A percentile compares a stretch with the other conserved stretches of the same genome.
Evolutionary conservation across 176 grass and related monocot species (phyloP).

Genomic region (Poa pratensis): DNA sequence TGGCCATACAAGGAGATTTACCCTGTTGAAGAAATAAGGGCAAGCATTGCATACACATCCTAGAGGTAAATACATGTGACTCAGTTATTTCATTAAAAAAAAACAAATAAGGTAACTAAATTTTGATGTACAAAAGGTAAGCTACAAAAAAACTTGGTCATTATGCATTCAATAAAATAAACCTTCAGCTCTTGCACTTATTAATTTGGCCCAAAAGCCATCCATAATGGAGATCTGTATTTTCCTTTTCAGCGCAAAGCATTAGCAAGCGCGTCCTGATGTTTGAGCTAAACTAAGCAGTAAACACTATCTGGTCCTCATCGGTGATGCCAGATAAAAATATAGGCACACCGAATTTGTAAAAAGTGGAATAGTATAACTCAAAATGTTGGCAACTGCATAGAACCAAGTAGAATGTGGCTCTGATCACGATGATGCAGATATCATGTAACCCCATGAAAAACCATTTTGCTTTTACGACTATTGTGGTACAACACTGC

Average conservation of each 20-base stretch:
- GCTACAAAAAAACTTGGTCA: background rate
- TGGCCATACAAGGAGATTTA: background rate
- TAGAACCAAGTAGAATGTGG: conserved; percentile 1
- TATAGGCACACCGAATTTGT: background rate
- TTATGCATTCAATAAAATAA: background rate
- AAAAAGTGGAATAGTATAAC: background rate
- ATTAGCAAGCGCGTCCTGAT: background rate
- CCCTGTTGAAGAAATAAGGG: conserved; percentile 2
- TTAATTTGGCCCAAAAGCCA: conserved; percentile 1
- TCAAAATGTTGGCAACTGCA: conserved; percentile 4
- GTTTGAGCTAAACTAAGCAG: background rate
- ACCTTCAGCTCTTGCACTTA: background rate
- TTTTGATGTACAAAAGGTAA: background rate
- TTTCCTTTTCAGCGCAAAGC: conserved; percentile 12
- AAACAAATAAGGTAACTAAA: background rate
- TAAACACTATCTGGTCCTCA: conserved; percentile 9
- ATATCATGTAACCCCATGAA: background rate
- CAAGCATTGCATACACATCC: background rate
- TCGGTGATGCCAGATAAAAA: background rate
- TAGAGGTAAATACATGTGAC: background rate
- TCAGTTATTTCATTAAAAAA: background rate
- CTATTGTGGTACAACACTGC: background rate
- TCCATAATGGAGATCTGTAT: background rate
- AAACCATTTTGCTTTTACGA: conserved; percentile 15
- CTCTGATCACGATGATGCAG: background rate